Base-by-base conservation (phyloP, 306 rosid genomes). In the Morella rubra region DNA sequence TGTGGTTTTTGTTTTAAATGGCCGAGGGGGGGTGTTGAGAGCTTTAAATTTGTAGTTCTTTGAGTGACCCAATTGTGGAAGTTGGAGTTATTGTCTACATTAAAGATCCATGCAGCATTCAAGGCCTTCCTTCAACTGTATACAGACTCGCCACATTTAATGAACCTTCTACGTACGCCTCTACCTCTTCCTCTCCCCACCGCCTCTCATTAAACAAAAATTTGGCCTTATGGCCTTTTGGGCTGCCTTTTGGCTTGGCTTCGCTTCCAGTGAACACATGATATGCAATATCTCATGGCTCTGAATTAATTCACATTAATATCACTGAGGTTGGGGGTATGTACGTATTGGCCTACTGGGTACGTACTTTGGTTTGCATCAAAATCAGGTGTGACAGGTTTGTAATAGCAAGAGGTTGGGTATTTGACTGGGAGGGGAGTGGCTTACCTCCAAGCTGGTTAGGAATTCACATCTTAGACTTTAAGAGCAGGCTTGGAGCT, bases 21-120 rank as follows among this genome's bases (percentile, higher is more conserved):
- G 89, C 40, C 73, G 87, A 77, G 71, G 81, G 49, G 54, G 88
- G 93, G 90, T 87, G 93, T 87, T 88, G 96, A 84, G 89, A 83
- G 89, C 89, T 87, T 92, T 87, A 76, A 88, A 83, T 76, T 71
- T 73, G 19, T 80, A 65, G 82, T 73, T 84, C 78, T 80, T 77
- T 56, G 82, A 82, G 91, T 78, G 84, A 87, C 72, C 84, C 85
- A 84, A 80, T 79, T 81, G 85, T 73, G 91, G 90, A 87, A 83
- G 96, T 84, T 83, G 96, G 84, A 87, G 97, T 88, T 90, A 91
- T 85, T 86, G 76, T 77, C 58, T 46, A 74, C 84, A 87, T 85
- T 88, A 62, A 88, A 82, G 85, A 78, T 70, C 82, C 83, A 77
- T 50, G 37, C 37, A 32, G 76, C 37, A 85, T 86, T 90, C 86